Conservation (phyloP, 345 rosid genomes). For the Camelina sativa region DNA sequence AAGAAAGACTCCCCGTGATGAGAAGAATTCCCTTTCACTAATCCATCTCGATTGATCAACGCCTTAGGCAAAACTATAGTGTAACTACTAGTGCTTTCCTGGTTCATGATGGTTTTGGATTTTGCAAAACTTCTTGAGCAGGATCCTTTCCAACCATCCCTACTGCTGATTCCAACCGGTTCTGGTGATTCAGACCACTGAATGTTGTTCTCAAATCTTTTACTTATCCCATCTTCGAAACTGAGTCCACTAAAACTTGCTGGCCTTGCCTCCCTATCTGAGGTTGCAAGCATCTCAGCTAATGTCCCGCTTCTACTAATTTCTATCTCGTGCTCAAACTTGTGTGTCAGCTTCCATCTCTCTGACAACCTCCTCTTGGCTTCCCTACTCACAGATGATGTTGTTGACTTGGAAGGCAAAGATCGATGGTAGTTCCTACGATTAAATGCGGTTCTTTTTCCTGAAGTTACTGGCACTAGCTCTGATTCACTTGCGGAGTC, state of each 20-base stretch:
- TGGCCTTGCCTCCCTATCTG: conserved; percentile 60
- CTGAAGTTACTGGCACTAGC: conserved; percentile 49
- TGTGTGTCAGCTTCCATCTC: conserved; percentile 90
- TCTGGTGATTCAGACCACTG: conserved; percentile 47
- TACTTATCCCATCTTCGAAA: conserved; percentile 45
- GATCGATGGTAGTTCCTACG: conserved; percentile 50
- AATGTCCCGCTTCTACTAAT: conserved; percentile 70
- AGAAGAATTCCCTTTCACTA: conserved; percentile 49
- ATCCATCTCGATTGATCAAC: conserved; percentile 52
- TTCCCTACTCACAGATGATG: conserved; percentile 81
- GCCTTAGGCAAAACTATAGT: conserved; percentile 55
- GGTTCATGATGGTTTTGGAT: conserved; percentile 65
- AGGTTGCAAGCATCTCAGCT: conserved; percentile 89
- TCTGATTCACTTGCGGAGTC: conserved; percentile 79
- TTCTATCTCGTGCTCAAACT: conserved; percentile 57
- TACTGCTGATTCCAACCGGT: conserved; percentile 94
- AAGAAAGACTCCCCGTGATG: conserved; percentile 49
- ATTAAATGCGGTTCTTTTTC: conserved; percentile 51
- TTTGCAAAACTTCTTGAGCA: conserved; percentile 53
- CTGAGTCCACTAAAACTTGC: conserved; percentile 48
- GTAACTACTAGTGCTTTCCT: conserved; percentile 52
- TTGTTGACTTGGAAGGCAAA: conserved; percentile 55
- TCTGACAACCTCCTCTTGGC: conserved; percentile 93
- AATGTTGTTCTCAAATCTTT: conserved; percentile 38
- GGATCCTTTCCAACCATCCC: conserved; percentile 92